Percentiles rank a stretch among this genome's conserved stretches.
These are phyloP conservation scores for Basipetospora chlamydospora DNA, from an alignment of 2,329 filamentous ascomycete genomes.

Conservation along the genomic window DNA sequence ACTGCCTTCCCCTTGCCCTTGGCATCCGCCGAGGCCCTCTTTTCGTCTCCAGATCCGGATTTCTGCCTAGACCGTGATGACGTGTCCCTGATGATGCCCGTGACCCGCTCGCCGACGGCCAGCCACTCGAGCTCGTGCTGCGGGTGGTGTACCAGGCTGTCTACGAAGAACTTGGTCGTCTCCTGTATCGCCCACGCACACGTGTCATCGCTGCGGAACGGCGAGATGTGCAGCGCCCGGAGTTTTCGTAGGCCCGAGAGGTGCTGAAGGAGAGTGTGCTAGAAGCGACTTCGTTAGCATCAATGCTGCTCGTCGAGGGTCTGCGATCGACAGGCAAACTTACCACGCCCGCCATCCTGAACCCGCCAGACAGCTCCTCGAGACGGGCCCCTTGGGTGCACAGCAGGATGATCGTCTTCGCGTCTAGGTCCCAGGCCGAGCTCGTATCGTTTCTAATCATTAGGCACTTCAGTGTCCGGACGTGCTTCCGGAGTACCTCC, in stretches of 20 bases:
- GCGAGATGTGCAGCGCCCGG: slow-evolving; percentile 39
- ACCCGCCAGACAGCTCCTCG: slow-evolving; percentile 40
- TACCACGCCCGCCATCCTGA: slow-evolving; percentile 40
- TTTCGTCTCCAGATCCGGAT: slow-evolving; percentile 1
- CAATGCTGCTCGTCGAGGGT: background rate
- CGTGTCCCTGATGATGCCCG: background rate
- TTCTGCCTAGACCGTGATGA: no score
- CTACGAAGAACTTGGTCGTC: slow-evolving; percentile 42
- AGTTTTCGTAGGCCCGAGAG: slow-evolving; percentile 32
- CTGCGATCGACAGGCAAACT: slow-evolving; percentile 16
- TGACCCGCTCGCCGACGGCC: slow-evolving; percentile 29
- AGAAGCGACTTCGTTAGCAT: slow-evolving; percentile 5
- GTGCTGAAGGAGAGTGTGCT: slow-evolving; percentile 45
- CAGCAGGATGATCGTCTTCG: slow-evolving; percentile 38
- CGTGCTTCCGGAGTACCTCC: slow-evolving; percentile 42
- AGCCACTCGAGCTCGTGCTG: slow-evolving; percentile 43
- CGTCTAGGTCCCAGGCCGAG: slow-evolving; percentile 40
- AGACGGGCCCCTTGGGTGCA: slow-evolving; percentile 33
- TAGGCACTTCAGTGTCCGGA: slow-evolving; percentile 35
- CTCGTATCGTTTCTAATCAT: slow-evolving; percentile 43
- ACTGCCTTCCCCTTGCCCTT: slow-evolving; percentile 11
- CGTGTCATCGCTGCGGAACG: slow-evolving; percentile 39
- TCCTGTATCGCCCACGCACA: slow-evolving; percentile 43
- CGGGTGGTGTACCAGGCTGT: slow-evolving; percentile 40
- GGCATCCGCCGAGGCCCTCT: slow-evolving; percentile 11